Conservation (phyloP, 106 monocot genomes). For the Dendrobium chrysotoxum region DNA sequence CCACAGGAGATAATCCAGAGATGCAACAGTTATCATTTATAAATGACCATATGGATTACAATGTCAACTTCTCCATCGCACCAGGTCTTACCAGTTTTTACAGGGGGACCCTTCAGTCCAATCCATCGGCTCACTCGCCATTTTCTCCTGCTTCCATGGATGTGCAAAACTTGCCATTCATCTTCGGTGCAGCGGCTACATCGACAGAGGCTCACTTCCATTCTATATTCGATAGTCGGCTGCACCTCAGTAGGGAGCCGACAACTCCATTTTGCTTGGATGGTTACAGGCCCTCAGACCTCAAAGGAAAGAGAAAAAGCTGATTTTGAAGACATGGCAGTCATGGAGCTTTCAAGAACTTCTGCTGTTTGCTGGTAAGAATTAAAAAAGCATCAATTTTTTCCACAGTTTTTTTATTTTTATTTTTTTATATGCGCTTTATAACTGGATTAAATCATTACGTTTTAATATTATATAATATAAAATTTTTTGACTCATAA, state of each 20-base stretch:
- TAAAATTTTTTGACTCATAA: conserved; percentile 42
- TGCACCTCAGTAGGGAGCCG: neutral
- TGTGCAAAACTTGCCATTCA: neutral
- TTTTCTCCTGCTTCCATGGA: neutral
- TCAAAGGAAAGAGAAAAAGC: conserved; percentile 5
- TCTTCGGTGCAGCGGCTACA: neutral
- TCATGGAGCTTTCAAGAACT: neutral
- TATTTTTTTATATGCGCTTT: conserved; percentile 29
- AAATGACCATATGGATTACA: conserved; percentile 5
- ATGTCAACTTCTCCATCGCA: conserved; percentile 9
- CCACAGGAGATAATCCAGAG: conserved; percentile 19
- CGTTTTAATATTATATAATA: neutral
- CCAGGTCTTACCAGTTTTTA: conserved; percentile 9
- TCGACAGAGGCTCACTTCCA: neutral
- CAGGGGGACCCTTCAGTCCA: conserved; percentile 24
- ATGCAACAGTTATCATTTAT: conserved; percentile 9
- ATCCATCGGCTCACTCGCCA: conserved; percentile 7
- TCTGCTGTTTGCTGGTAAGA: neutral
- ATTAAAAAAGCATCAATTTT: neutral
- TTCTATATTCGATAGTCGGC: neutral
- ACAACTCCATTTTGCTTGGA: neutral
- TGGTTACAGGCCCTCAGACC: conserved; percentile 1
- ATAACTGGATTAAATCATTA: conserved; percentile 98
- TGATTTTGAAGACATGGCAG: neutral
- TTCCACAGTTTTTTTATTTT: neutral